A percentile compares a stretch with the other conserved stretches of the same genome.
Conservation (phyloP, 164 flowering plant species). For the Echeveria elegans region DNA sequence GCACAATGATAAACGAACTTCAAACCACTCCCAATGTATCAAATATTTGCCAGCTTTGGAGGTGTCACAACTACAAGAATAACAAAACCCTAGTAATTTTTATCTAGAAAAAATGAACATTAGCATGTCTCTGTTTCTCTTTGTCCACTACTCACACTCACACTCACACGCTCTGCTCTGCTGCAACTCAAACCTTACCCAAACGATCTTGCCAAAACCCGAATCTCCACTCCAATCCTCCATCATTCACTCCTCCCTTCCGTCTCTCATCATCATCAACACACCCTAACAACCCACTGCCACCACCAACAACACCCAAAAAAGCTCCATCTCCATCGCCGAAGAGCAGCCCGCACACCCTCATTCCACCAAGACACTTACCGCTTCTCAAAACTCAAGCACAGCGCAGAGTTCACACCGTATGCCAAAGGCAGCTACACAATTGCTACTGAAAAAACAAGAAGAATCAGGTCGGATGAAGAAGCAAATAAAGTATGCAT, state of each 20-base stretch:
- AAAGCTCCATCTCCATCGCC: neutral
- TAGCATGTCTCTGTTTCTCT: neutral
- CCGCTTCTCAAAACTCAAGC: slow-evolving; percentile 12
- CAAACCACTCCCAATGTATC: neutral
- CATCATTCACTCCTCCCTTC: neutral
- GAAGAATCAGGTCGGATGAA: slow-evolving; percentile 33
- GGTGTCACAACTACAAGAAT: neutral
- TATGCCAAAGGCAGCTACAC: slow-evolving; percentile 56
- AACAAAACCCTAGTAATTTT: neutral
- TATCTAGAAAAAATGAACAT: no score
- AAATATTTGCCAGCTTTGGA: no score
- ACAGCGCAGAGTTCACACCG: slow-evolving; percentile 71
- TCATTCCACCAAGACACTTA: slow-evolving; percentile 7
- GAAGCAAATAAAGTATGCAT: no score
- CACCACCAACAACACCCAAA: neutral
- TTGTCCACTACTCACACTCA: neutral
- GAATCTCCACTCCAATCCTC: neutral
- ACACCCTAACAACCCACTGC: neutral
- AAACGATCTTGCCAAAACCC: neutral
- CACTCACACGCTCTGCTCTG: neutral
- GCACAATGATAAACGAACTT: no score
- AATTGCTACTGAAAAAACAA: slow-evolving; percentile 40
- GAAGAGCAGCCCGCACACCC: neutral
- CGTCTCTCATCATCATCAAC: neutral
- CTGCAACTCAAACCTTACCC: slow-evolving; percentile 4